phyloP scores from a whole-genome alignment of 257 asterid species.

The Forsythia suspensa region DNA sequence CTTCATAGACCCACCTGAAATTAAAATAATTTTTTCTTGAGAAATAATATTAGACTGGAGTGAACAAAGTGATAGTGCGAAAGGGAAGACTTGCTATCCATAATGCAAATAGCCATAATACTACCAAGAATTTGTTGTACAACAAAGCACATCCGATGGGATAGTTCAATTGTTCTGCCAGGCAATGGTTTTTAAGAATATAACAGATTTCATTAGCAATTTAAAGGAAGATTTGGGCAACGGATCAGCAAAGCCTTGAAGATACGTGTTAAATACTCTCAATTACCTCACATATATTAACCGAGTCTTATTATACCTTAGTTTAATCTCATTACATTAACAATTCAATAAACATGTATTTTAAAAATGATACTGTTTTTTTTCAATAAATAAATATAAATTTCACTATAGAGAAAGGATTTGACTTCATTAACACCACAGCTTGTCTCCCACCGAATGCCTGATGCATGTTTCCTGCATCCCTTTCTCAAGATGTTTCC shows the following conservation, averaged over 20 bases:
- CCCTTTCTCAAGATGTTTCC: conserved; percentile 19
- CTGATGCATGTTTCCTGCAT: conserved; percentile 12
- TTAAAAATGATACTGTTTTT: not conserved
- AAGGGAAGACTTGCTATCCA: conserved; percentile 3
- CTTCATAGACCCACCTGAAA: conserved; percentile 96
- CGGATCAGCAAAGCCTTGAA: not conserved
- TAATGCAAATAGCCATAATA: not conserved
- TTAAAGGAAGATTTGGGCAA: not conserved
- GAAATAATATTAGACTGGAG: conserved; percentile 15
- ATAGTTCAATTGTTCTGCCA: too few species aligned
- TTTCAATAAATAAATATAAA: not conserved
- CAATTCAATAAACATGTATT: not conserved
- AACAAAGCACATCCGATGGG: too few species aligned
- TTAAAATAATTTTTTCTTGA: conserved; percentile 21
- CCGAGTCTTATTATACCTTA: not conserved
- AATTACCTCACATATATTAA: not conserved
- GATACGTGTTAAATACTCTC: conserved; percentile 7
- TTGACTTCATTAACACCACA: conserved; percentile 1
- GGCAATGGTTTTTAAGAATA: not conserved
- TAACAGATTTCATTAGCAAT: not conserved
- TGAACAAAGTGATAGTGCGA: not conserved
- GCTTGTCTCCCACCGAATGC: conserved; percentile 12
- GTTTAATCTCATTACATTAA: not conserved
- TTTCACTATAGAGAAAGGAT: not conserved
- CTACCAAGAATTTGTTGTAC: too few species aligned